Conservation (phyloP, 805 yeast species). For the Wickerhamomyces rabaulensis region DNA sequence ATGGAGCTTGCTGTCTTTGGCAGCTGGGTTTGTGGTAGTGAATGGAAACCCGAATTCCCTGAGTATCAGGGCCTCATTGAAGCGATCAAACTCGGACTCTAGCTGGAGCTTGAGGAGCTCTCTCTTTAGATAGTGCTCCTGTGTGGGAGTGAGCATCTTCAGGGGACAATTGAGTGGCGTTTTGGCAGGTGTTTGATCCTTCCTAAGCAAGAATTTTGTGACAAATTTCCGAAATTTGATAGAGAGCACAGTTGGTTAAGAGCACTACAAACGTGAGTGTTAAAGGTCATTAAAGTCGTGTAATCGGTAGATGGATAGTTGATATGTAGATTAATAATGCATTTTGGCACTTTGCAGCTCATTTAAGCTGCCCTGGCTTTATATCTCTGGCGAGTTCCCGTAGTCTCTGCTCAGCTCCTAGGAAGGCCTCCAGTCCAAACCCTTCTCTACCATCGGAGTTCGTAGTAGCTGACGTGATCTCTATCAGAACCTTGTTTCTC, state of each 20-base stretch:
- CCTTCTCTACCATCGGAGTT: constrained; percentile 23
- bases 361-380: not conserved
- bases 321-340: too few relatives aligned
- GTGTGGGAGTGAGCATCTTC: constrained; percentile 44
- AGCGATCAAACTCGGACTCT: constrained; percentile 51
- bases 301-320: not conserved
- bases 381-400: not conserved
- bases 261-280: too few relatives aligned
- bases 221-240: too few relatives aligned
- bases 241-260: not conserved
- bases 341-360: too few relatives aligned
- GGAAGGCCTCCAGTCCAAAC: constrained; percentile 2
- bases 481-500: constrained; percentile 24
- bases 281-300: not conserved
- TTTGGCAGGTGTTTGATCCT: not conserved
- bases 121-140: constrained; percentile 86
- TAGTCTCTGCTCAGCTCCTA: constrained; percentile 4
- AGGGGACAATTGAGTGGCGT: not conserved
- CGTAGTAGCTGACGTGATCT: constrained; percentile 33
- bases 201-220: too few relatives aligned
- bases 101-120: constrained; percentile 64
- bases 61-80: constrained; percentile 59
- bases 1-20: not conserved
- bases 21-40: constrained; percentile 37
- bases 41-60: constrained; percentile 79